phyloP scores from a whole-genome alignment of 768 basidiomycete species.

The Paxillus rubicundulus region DNA sequence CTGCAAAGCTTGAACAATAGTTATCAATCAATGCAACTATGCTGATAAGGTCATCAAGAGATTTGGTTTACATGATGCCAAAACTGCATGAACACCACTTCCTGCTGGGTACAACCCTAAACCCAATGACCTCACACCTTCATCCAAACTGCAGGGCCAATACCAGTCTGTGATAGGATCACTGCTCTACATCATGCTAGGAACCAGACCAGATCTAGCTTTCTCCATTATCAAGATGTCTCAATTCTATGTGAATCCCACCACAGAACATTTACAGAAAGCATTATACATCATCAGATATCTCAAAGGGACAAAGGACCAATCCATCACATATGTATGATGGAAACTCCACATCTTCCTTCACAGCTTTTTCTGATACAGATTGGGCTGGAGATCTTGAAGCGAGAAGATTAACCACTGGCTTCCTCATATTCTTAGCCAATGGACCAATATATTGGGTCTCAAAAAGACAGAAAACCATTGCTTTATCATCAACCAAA shows the following conservation, averaged over 20 bases:
- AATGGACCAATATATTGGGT: too few species aligned
- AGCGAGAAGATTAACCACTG: background rate
- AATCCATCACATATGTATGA: background rate
- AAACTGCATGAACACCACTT: conserved; percentile 4
- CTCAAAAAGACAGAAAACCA: too few species aligned
- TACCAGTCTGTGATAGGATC: too few species aligned
- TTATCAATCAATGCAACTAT: conserved; percentile 9
- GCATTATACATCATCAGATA: background rate
- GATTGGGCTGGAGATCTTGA: background rate
- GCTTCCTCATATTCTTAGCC: too few species aligned
- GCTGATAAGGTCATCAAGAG: too few species aligned
- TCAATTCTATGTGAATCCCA: too few species aligned
- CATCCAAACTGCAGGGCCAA: too few species aligned
- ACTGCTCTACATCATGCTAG: conserved; percentile 29
- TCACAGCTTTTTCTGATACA: too few species aligned
- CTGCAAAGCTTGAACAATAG: background rate
- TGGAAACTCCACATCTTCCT: background rate
- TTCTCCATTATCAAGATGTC: conserved; percentile 25
- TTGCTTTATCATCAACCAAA: too few species aligned
- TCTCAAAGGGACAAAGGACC: background rate
- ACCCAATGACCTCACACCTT: too few species aligned
- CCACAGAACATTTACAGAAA: too few species aligned
- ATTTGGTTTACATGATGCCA: conserved; percentile 3
- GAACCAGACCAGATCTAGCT: conserved; percentile 31
- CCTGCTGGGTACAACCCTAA: too few species aligned